These are phyloP conservation scores for Bombardia bombarda DNA, from an alignment of 495 filamentous ascomycete genomes.

Conservation along the genomic window DNA sequence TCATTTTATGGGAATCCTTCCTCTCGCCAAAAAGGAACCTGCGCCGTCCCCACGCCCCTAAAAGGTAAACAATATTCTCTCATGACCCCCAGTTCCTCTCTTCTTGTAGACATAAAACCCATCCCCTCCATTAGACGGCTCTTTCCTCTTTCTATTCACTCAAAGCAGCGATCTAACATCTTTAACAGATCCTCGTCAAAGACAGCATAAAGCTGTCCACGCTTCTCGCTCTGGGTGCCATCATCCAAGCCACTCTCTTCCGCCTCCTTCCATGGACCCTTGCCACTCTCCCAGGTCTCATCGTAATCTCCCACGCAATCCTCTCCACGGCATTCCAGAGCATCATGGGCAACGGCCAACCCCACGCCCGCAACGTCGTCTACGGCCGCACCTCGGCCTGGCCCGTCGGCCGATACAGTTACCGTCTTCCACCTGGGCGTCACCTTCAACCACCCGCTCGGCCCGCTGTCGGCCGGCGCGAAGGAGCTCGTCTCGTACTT, in stretches of 20 bases:
- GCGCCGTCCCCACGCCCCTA: too few relatives aligned
- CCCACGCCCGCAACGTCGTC: neutral
- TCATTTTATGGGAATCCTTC: too few relatives aligned
- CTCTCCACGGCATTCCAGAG: constrained; percentile 15
- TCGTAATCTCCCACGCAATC: constrained; percentile 26
- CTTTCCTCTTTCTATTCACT: too few relatives aligned
- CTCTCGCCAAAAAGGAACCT: too few relatives aligned
- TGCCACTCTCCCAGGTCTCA: constrained; percentile 25
- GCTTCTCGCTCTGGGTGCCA: constrained; percentile 37
- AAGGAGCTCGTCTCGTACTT: constrained; percentile 20
- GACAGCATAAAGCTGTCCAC: constrained; percentile 27
- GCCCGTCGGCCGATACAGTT: constrained; percentile 1
- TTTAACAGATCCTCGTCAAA: constrained; percentile 10
- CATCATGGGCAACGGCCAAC: constrained; percentile 1
- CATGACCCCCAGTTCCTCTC: too few relatives aligned
- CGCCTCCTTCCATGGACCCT: constrained; percentile 28
- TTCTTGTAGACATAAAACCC: too few relatives aligned
- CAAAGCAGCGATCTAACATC: too few relatives aligned
- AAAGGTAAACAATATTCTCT: too few relatives aligned
- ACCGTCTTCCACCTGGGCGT: constrained; percentile 20
- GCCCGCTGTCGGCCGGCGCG: constrained; percentile 23
- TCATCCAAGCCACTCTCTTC: constrained; percentile 28
- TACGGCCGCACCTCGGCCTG: neutral
- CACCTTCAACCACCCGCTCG: constrained; percentile 24
- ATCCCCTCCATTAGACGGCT: too few relatives aligned